These are phyloP conservation scores for Gentiana macrophylla DNA, from an alignment of 257 asterid species.

Conservation along the genomic window DNA sequence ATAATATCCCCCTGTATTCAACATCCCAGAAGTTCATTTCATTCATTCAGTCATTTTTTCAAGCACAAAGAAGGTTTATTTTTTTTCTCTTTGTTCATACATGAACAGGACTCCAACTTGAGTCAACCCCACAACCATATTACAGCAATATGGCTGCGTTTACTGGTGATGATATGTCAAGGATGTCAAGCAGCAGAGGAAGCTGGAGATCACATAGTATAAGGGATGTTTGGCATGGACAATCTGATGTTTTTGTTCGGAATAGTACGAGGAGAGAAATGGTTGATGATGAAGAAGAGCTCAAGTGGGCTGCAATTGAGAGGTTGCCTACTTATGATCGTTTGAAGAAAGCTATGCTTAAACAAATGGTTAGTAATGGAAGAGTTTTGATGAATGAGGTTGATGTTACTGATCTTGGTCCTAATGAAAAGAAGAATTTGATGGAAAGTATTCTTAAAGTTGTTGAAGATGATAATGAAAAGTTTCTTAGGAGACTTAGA, in stretches of 20 bases:
- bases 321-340: conserved; percentile 71
- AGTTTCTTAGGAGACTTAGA: conserved; percentile 49
- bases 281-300: conserved; percentile 76
- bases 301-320: conserved; percentile 84
- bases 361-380: conserved; percentile 50
- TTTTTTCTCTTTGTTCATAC: too few species aligned
- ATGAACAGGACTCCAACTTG: too few species aligned
- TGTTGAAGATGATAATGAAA: conserved; percentile 67
- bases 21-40: too few species aligned
- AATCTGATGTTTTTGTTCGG: conserved; percentile 43
- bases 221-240: conserved; percentile 61
- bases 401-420: conserved; percentile 48
- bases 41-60: too few species aligned
- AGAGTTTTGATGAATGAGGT: conserved; percentile 34
- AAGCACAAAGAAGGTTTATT: too few species aligned
- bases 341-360: conserved; percentile 59
- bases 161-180: conserved; percentile 41
- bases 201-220: conserved; percentile 63
- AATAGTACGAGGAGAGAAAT: conserved; percentile 49
- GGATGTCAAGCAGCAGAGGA: conserved; percentile 36
- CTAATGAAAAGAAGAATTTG: conserved; percentile 50
- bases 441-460: conserved; percentile 60
- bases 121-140: not conserved
- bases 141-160: conserved; percentile 22
- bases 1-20: too few species aligned